phyloP scores from a whole-genome alignment of 2,329 filamentous ascomycete genomes.

The Fusarium continuum region DNA sequence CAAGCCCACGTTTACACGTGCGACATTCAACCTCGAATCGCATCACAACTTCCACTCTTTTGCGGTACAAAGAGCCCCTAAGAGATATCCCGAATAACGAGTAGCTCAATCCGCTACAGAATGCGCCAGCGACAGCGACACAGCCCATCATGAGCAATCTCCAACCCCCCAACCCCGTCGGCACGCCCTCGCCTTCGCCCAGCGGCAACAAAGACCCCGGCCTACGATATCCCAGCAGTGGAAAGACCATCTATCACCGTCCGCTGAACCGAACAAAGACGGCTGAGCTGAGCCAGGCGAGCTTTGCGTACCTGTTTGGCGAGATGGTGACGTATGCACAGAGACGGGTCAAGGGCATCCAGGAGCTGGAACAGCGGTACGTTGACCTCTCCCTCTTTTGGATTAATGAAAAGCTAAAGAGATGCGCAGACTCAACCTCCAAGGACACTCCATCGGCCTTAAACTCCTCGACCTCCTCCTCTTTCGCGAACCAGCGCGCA shows the following conservation, averaged over 20 bases:
- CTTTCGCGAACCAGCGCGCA: conserved; percentile 77
- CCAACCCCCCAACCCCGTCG: conserved; percentile 52
- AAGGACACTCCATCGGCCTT: conserved; percentile 93
- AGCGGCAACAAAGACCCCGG: conserved; percentile 61
- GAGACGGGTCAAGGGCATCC: conserved; percentile 86
- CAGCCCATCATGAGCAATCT: conserved; percentile 59
- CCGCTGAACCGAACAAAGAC: conserved; percentile 90
- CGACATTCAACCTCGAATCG: conserved; percentile 13
- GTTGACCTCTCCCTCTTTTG: conserved; percentile 17
- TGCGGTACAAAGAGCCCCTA: not conserved
- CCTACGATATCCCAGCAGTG: conserved; percentile 88
- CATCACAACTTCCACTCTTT: not conserved
- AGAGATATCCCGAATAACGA: fast-evolving
- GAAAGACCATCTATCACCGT: conserved; percentile 98
- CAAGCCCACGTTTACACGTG: conserved; percentile 37
- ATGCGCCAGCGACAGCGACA: conserved; percentile 32
- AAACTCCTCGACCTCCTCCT: conserved; percentile 95
- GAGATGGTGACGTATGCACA: conserved; percentile 98
- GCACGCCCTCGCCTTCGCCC: conserved; percentile 49
- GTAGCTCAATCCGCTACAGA: conserved; percentile 14
- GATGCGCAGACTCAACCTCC: conserved; percentile 75
- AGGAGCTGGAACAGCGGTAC: conserved; percentile 90
- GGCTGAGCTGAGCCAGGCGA: conserved; percentile 88
- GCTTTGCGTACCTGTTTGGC: conserved; percentile 94
- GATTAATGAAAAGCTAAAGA: not conserved